A percentile compares a stretch with the other conserved stretches of the same genome.
Conservation (phyloP, 2,329 filamentous ascomycete species). For the Dactylellina drechsleri region DNA sequence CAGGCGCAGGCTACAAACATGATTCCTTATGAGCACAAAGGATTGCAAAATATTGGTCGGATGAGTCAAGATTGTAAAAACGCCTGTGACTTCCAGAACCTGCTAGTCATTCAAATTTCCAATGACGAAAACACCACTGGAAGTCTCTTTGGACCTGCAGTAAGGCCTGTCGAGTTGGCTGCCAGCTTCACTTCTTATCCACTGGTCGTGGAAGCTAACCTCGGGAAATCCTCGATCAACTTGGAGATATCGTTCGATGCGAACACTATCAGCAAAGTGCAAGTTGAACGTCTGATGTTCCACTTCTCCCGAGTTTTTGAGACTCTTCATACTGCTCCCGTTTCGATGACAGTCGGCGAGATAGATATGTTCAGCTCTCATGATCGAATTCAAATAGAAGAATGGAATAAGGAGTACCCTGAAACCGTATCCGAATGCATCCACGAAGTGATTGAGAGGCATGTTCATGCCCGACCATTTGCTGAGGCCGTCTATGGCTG, state of each 20-base stretch:
- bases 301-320: conserved; percentile 17
- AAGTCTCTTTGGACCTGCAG: conserved; percentile 14
- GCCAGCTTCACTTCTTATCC: conserved; percentile 15
- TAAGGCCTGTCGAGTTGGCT: conserved; percentile 5
- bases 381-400: conserved; percentile 7
- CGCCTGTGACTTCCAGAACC: conserved; percentile 59
- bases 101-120: conserved; percentile 59
- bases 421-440: background rate
- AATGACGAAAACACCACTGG: conserved; percentile 15
- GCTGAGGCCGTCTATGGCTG: background rate
- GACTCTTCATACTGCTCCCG: conserved; percentile 5
- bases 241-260: conserved; percentile 20
- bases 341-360: conserved; percentile 2
- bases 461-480: background rate
- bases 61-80: conserved; percentile 43
- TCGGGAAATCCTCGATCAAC: conserved; percentile 12
- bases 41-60: conserved; percentile 57
- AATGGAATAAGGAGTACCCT: background rate
- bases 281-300: conserved; percentile 18
- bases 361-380: conserved; percentile 16
- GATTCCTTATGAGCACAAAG: conserved; percentile 56
- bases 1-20: conserved; percentile 56
- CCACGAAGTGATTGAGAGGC: background rate
- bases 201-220: conserved; percentile 15
- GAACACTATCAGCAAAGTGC: conserved; percentile 12